Percentiles rank a stretch among this genome's conserved stretches.
phyloP scores from a whole-genome alignment of 1,284 basidiomycete genomes.

The Fereydounia khargensis region DNA sequence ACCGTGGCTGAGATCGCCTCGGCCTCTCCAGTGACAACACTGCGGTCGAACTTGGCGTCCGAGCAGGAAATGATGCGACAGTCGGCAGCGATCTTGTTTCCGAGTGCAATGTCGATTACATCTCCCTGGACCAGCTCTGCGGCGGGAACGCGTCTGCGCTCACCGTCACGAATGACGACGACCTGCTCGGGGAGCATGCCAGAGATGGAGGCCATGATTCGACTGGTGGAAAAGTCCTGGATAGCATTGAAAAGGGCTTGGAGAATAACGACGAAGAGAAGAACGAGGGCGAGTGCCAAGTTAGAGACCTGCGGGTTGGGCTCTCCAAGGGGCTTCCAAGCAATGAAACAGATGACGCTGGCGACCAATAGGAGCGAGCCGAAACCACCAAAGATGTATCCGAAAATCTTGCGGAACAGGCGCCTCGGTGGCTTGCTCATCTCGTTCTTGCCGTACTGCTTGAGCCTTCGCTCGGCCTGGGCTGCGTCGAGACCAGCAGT shows the following conservation, averaged over 20 bases:
- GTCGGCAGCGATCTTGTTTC: conserved; percentile 61
- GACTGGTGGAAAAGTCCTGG: conserved; percentile 50
- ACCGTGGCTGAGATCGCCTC: conserved; percentile 64
- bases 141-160: conserved; percentile 65
- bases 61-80: conserved; percentile 59
- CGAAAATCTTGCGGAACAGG: conserved; percentile 62
- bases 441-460: conserved; percentile 62
- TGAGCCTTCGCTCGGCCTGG: conserved; percentile 62
- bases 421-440: conserved; percentile 62
- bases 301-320: conserved; percentile 62
- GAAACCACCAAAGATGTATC: conserved; percentile 65
- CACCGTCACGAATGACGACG: conserved; percentile 67
- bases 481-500: conserved; percentile 61
- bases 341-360: conserved; percentile 63
- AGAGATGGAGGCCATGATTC: conserved; percentile 61
- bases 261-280: conserved; percentile 60
- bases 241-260: conserved; percentile 62
- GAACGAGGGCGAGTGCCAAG: conserved; percentile 60
- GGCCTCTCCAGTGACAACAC: conserved; percentile 67
- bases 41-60: conserved; percentile 67
- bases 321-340: conserved; percentile 63
- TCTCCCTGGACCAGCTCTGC: conserved; percentile 70
- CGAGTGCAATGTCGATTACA: conserved; percentile 62
- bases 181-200: conserved; percentile 63
- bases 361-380: conserved; percentile 65